Percentiles rank a stretch among this genome's conserved stretches.
These are phyloP conservation scores for Annulohypoxylon bovei DNA, from an alignment of 495 filamentous ascomycete genomes.

Conservation along the genomic window DNA sequence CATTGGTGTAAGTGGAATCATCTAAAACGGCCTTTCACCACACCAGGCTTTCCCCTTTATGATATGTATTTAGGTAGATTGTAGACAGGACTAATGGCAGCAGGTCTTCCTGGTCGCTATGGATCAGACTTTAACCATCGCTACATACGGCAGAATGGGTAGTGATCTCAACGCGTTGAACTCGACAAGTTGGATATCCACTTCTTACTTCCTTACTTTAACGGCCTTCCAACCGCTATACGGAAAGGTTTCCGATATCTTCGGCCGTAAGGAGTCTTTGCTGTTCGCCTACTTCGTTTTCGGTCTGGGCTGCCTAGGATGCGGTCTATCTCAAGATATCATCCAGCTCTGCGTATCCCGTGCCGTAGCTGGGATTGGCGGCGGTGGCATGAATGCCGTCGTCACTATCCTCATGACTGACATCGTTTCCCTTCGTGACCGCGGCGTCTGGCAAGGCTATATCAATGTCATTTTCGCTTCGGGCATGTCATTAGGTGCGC, in stretches of 20 bases:
- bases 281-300: constrained; percentile 80
- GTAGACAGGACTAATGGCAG: background rate
- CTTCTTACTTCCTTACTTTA: constrained; percentile 80
- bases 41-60: background rate
- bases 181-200: constrained; percentile 86
- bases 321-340: constrained; percentile 77
- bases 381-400: constrained; percentile 86
- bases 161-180: constrained; percentile 82
- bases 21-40: background rate
- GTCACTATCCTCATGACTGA: constrained; percentile 82
- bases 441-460: constrained; percentile 84
- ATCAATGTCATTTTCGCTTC: constrained; percentile 81
- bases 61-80: background rate
- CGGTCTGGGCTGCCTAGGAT: constrained; percentile 75
- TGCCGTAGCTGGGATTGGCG: constrained; percentile 74
- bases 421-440: constrained; percentile 76
- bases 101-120: constrained; percentile 76
- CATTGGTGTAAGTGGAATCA: constrained; percentile 61
- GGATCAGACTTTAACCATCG: constrained; percentile 85
- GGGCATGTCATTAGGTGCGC: constrained; percentile 76
- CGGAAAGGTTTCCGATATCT: constrained; percentile 82
- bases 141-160: constrained; percentile 82
- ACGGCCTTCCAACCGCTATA: constrained; percentile 84
- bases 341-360: constrained; percentile 73
- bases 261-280: constrained; percentile 79